Evolutionary conservation across 805 yeast species (phyloP), one percentile per base, ranked within the genome.

Genomic region (Jamesozyma hellenica): DNA sequence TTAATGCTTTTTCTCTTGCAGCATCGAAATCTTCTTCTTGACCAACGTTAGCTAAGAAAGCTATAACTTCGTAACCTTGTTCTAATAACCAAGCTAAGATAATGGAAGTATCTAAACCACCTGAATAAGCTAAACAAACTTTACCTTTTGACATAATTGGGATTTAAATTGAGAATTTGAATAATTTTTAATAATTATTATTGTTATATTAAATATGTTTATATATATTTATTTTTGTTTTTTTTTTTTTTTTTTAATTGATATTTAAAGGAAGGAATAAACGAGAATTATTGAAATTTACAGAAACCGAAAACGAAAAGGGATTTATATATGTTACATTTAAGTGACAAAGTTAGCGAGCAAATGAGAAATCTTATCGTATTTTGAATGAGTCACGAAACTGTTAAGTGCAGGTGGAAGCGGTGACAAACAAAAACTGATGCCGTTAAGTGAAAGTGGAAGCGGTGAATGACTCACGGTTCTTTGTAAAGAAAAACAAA

Each of bases 21-120:
- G 90, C 97, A 45, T 79, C 96, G 56, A 92, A 92, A 67, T 92
- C 98, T 73, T 92, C 98, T 72, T 92, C 98, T 73, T 92, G 98
- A 55, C 98, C 98, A 55, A 92, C 88, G 68, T 92, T 82, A 61
- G 98, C 98, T 80, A 92, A 77, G 72, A 92, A 92, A 42, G 96
- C 96, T 60, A 92, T 80, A 43, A 92, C 98, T 68, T 92, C 98
- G 67, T 90, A 92, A 48, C 96, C 98, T 70, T 92, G 77, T 66
- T 92, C 98, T 51, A 92, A 74, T 64, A 92, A 77, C 98, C 98
- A 92, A 35, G 98, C 98, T 52, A 92, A 78, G 58, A 92, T 92
- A 47, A 92, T 83, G 21, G 96, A 88, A 74, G 98, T 92, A 63
- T 92, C 98, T 57, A 92, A 76, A 71, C 98, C 98, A 58, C 98